phyloP scores from a whole-genome alignment of 2,329 filamentous ascomycete species.

The Coniochaeta prunicola region DNA sequence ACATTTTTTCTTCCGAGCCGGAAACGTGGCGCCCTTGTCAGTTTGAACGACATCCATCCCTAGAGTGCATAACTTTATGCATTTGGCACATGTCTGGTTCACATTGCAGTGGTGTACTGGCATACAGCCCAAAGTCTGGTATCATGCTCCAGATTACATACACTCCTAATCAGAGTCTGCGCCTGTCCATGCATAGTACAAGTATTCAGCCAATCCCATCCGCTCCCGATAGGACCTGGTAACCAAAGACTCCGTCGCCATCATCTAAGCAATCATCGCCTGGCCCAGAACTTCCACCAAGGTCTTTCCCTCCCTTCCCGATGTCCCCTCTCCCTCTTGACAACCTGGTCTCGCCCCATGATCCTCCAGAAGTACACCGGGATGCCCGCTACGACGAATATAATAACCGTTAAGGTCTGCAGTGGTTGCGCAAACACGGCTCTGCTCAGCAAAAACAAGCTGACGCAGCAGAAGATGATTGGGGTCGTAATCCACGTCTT shows the following conservation, averaged over 20 bases:
- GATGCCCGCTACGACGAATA: constrained; percentile 75
- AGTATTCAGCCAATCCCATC: not conserved
- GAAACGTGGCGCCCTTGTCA: not conserved
- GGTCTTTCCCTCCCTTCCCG: constrained; percentile 22
- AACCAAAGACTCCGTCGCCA: not conserved
- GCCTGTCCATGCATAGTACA: not conserved
- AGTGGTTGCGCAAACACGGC: constrained; percentile 86
- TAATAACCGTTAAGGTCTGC: constrained; percentile 81
- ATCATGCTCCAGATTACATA: not conserved
- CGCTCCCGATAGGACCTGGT: not conserved
- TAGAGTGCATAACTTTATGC: not conserved
- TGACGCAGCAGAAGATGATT: constrained; percentile 97
- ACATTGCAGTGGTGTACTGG: no score
- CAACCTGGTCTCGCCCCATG: constrained; percentile 47
- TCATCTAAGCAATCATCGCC: constrained; percentile 14
- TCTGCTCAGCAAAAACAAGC: constrained; percentile 79
- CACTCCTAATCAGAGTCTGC: not conserved
- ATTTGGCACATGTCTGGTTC: not conserved
- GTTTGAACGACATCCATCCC: not conserved
- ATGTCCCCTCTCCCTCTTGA: constrained; percentile 28
- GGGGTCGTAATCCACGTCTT: constrained; percentile 95
- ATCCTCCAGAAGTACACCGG: constrained; percentile 88
- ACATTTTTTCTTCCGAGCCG: not conserved
- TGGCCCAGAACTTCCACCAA: constrained; percentile 57
- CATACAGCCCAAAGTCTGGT: not conserved